Evolutionary conservation across 2,329 filamentous ascomycete genomes (phyloP).

Genomic region (Daldinia eschscholtzii): DNA sequence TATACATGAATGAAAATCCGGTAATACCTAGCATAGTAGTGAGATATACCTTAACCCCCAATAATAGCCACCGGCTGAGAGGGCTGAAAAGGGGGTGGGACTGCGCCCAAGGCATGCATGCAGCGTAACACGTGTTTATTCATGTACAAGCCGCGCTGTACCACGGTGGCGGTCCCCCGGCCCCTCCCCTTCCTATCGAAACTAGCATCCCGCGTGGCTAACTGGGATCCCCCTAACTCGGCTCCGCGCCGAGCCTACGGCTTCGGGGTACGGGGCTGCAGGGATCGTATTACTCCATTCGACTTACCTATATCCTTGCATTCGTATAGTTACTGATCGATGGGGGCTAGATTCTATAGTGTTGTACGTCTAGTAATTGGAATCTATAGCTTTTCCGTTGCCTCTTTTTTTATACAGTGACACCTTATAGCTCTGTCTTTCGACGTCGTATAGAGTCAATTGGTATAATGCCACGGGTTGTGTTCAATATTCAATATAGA

Average conservation of each 20-base stretch:
- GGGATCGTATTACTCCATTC: neutral
- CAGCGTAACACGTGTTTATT: conserved; percentile 32
- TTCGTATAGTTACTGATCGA: neutral
- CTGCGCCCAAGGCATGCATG: conserved; percentile 34
- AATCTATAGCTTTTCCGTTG: neutral
- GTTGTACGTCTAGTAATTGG: neutral
- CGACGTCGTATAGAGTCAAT: neutral
- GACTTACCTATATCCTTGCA: conserved; percentile 4
- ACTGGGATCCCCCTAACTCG: conserved; percentile 23
- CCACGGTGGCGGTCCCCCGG: conserved; percentile 29
- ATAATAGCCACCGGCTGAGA: conserved; percentile 34
- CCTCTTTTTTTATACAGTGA: conserved; percentile 5
- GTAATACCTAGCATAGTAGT: neutral
- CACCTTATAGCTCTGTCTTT: neutral
- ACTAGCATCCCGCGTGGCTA: conserved; percentile 22
- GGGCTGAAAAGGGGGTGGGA: conserved; percentile 16
- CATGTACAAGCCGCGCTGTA: conserved; percentile 18
- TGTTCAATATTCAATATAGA: conserved; percentile 2
- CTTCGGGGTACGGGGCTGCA: conserved; percentile 11
- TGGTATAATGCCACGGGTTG: neutral
- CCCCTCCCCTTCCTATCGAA: conserved; percentile 6
- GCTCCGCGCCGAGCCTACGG: conserved; percentile 30
- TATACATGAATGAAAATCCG: too few relatives aligned
- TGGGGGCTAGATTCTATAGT: neutral
- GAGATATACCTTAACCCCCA: conserved; percentile 14